Evolutionary conservation across 768 basidiomycete genomes (phyloP), one percentile per base, ranked within the genome.

Genomic region (Holtermannia corniformis): DNA sequence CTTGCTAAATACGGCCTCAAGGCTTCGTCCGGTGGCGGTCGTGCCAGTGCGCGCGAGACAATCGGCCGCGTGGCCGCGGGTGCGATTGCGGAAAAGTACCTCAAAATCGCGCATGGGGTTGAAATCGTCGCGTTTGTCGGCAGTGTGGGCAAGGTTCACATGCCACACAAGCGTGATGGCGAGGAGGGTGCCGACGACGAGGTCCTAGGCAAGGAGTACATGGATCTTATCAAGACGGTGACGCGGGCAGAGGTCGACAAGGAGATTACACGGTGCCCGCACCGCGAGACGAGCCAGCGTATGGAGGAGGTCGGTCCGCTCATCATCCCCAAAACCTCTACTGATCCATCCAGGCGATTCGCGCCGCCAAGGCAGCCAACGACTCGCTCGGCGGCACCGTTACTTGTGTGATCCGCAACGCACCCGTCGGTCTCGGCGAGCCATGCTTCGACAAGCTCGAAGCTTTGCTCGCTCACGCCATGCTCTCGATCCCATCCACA

Each of bases 351-450:
- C 61, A 95, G 91, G 84, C 90, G 59, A 96, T 99, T 71, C 78
- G 95, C 60, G 85, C 86, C 49, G 90, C 95, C 28, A 96, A 96
- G 73, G 83, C 88, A 19, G 78, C 81, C 1, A 76, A 81, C 50
- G 95, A 99, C 76, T 97, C 93, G 2, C 92, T 99, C 58, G 95
- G 95, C 47, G 95, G 95, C n/a, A 93, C 88, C 2, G 82, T 97
- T 50, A 97, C 90, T 52, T 97, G 95, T 70, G 87, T 97, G 37
- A 86, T 99, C 61, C 86, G 93, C 42, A 82, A 84, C 51, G 82
- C 85, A 1, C 95, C 95, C 44, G 75, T 84, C 19, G 95, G 95
- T 5, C 81, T 97, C 24, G 95, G 95, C 47, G 95, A 97, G 73
- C 95, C 95, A 49, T 86, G 88, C 47, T 97, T 99, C 73, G 92